Percentiles rank a stretch among this genome's conserved stretches.
Evolutionary conservation across 2,329 filamentous ascomycete species (phyloP).

Genomic region (Tolypocladium tropicale): DNA sequence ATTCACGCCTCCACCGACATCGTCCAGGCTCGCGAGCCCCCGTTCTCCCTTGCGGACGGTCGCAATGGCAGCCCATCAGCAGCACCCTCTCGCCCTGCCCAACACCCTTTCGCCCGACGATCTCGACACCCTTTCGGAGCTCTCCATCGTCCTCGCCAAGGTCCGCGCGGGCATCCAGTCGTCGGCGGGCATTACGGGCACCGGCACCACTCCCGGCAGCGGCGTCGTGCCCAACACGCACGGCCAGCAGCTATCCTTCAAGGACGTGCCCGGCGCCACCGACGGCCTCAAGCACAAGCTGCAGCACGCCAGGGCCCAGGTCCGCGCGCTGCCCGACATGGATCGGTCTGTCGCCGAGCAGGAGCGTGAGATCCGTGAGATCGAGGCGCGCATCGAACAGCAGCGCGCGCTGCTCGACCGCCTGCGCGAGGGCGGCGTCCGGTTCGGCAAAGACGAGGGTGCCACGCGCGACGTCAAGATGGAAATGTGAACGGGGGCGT

Average conservation of each 20-base stretch:
- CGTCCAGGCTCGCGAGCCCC: neutral
- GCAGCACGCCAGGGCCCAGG: conserved; percentile 60
- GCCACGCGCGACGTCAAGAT: conserved; percentile 24
- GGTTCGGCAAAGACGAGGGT: conserved; percentile 19
- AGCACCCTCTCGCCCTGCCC: conserved; percentile 41
- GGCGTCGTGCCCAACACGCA: conserved; percentile 16
- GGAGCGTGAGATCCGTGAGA: conserved; percentile 55
- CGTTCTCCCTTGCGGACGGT: neutral
- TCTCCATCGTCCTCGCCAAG: conserved; percentile 67
- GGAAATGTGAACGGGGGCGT: conserved; percentile 23
- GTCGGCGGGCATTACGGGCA: conserved; percentile 26
- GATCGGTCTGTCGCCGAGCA: conserved; percentile 57
- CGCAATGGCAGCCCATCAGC: conserved; percentile 5
- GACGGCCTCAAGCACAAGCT: conserved; percentile 75
- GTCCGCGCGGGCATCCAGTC: conserved; percentile 46
- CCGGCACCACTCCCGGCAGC: conserved; percentile 25
- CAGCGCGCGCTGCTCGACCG: conserved; percentile 49
- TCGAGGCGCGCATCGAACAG: conserved; percentile 52
- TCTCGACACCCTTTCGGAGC: conserved; percentile 76
- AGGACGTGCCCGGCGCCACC: conserved; percentile 70
- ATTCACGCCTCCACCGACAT: neutral
- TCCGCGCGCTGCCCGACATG: conserved; percentile 61
- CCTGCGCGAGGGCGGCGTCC: conserved; percentile 37
- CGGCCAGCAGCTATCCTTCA: conserved; percentile 38
- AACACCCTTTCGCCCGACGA: conserved; percentile 66